These are phyloP conservation scores for Tetrahymena malaccensis DNA, from an alignment of 73 alveolate genomes.

Conservation along the genomic window DNA sequence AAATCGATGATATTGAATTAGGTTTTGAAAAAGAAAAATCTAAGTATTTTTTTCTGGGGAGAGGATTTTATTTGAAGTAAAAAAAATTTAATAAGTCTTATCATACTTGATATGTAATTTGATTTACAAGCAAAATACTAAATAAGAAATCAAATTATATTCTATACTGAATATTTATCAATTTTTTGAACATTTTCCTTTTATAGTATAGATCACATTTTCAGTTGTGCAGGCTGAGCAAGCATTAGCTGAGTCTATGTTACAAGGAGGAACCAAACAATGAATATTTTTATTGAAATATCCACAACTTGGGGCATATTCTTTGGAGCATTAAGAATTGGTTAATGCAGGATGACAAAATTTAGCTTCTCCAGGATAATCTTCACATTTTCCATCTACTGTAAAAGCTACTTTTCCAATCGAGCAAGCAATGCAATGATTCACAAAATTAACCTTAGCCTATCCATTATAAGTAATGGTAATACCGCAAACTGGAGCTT, in stretches of 20 bases:
- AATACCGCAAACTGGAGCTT: background rate
- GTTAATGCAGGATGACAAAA: background rate
- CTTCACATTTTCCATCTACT: background rate
- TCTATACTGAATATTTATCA: background rate
- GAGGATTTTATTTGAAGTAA: too few species aligned
- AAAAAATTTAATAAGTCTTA: too few species aligned
- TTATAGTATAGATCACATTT: background rate
- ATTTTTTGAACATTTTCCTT: background rate
- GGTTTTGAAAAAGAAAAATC: too few species aligned
- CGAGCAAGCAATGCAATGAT: background rate
- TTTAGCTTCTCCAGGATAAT: background rate
- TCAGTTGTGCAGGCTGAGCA: background rate
- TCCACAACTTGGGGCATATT: background rate
- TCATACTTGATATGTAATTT: too few species aligned
- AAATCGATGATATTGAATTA: too few species aligned
- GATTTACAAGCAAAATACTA: too few species aligned
- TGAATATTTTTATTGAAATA: background rate
- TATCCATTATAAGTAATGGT: background rate
- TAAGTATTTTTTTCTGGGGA: too few species aligned
- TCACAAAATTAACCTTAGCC: background rate
- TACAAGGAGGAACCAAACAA: background rate
- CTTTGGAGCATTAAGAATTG: background rate
- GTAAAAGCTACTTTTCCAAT: background rate
- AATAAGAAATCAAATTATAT: background rate
- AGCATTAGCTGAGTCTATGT: background rate